Conservation (phyloP, 345 rosid species). For the Anacardium occidentale region DNA sequence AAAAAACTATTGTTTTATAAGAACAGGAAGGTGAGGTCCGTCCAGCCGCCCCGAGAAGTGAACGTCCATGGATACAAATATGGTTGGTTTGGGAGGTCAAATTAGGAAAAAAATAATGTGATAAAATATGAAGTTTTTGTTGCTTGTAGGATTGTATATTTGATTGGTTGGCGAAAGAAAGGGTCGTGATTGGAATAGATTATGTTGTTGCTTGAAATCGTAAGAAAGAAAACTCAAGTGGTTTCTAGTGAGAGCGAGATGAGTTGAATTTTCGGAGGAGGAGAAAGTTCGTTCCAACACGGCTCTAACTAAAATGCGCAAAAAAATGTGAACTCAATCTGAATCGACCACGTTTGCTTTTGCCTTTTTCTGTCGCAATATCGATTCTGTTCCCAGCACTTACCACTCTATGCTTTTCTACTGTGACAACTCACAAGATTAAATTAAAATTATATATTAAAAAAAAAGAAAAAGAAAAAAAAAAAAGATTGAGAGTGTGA, state of each 20-base stretch:
- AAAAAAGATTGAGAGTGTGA: no score
- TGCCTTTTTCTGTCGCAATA: neutral
- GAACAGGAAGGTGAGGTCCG: no score
- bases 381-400: neutral
- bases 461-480: no score
- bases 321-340: neutral
- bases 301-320: neutral
- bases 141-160: conserved; percentile 4
- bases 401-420: neutral
- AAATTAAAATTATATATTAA: no score
- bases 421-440: no score
- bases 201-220: neutral
- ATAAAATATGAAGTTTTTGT: conserved; percentile 1
- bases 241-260: neutral
- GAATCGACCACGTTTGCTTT: neutral
- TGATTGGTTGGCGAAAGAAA: neutral
- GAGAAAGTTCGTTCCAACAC: neutral
- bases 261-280: neutral
- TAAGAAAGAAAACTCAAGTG: neutral
- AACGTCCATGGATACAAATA: no score
- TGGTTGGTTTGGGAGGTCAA: no score
- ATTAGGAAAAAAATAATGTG: neutral
- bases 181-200: neutral
- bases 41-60: no score
- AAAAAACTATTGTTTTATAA: no score